Evolutionary conservation across 257 asterid genomes (phyloP), one percentile per base, ranked within the genome.

Genomic region (Nicotiana otophora): DNA sequence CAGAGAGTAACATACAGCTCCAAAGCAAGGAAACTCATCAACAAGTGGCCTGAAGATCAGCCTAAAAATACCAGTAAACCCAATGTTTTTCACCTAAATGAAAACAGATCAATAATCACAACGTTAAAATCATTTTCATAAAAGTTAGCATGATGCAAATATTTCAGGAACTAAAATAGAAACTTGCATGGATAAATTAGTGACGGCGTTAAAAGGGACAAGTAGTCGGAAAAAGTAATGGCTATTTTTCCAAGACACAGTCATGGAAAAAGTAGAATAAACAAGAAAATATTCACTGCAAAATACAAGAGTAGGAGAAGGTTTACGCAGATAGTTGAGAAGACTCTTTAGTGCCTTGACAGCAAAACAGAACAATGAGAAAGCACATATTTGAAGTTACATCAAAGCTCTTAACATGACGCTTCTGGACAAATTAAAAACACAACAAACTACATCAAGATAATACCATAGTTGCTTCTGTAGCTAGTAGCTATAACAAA

Each of bases 11-110:
- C 93, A 89, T 61, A 94, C 90, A 81, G 98, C 98, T 86, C 98
- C 98, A 82, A 96, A 94, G 87, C 98, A 96, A 42, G 99, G 99
- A 60, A 96, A 86, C 82, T 94, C 99, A 16, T 91, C 91, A 2
- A 89, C 98, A 64, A 96, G 86, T 39, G 99, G 99, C 80, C 92
- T 93, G 91, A 96, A 93, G 39, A 96, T 94, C 70, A 96, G 77
- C 92, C 99, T 89, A 87, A 96, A 96, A 80, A 96, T 89, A 39
- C 99, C 98, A 3, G 98, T 93, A 72, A 96, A 96, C 81, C 88
- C 95, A 48, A 96, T 91, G 81, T 96, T 93, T 84, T 94, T 94
- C 6, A 96, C 98, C 99, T 94, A 80, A 83, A 81, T 6, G 53
- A 82, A 83, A 80, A 60, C 42, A 48, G 63, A 48, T 23, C 23